phyloP scores from a whole-genome alignment of 805 yeast species.

The Metschnikowia chrysomelidarum region DNA sequence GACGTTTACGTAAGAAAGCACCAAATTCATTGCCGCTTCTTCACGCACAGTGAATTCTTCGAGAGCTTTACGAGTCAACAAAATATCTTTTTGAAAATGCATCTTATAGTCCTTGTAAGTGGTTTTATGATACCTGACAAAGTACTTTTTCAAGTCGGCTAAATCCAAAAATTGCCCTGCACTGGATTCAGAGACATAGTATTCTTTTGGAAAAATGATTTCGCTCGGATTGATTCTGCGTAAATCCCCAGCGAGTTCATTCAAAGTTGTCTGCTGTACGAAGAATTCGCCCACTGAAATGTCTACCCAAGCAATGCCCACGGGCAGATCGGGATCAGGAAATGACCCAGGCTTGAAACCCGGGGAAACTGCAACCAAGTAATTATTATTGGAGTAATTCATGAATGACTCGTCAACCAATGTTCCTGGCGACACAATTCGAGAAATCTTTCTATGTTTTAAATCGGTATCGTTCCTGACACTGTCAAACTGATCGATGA shows the following conservation, averaged over 20 bases:
- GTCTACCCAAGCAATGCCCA: slow-evolving; percentile 89
- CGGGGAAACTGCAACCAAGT: slow-evolving; percentile 55
- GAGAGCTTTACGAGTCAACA: slow-evolving; percentile 32
- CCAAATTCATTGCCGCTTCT: slow-evolving; percentile 58
- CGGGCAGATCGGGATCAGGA: slow-evolving; percentile 41
- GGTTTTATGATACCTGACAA: slow-evolving; percentile 50
- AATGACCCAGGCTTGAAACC: slow-evolving; percentile 33
- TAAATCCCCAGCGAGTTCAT: slow-evolving; percentile 65
- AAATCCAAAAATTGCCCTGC: slow-evolving; percentile 59
- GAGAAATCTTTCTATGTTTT: slow-evolving; percentile 65
- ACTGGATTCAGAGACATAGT: slow-evolving; percentile 35
- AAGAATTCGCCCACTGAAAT: slow-evolving; percentile 77
- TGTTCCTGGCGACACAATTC: slow-evolving; percentile 92
- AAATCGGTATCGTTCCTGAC: slow-evolving; percentile 24
- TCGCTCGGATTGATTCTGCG: slow-evolving; percentile 82
- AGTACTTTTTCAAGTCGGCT: slow-evolving; percentile 57
- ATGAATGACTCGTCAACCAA: slow-evolving; percentile 82
- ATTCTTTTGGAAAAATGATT: slow-evolving; percentile 54
- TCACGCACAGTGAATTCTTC: slow-evolving; percentile 44
- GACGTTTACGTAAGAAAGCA: slow-evolving; percentile 63
- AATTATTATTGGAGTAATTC: slow-evolving; percentile 70
- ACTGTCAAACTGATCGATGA: slow-evolving; percentile 63
- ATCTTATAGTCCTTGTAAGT: slow-evolving; percentile 30
- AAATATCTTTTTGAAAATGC: slow-evolving; percentile 34
- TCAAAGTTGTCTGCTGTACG: slow-evolving; percentile 61